A percentile compares a stretch with the other conserved stretches of the same genome.
Evolutionary conservation across 345 rosid species (phyloP).

Genomic region (Pistacia vera): DNA sequence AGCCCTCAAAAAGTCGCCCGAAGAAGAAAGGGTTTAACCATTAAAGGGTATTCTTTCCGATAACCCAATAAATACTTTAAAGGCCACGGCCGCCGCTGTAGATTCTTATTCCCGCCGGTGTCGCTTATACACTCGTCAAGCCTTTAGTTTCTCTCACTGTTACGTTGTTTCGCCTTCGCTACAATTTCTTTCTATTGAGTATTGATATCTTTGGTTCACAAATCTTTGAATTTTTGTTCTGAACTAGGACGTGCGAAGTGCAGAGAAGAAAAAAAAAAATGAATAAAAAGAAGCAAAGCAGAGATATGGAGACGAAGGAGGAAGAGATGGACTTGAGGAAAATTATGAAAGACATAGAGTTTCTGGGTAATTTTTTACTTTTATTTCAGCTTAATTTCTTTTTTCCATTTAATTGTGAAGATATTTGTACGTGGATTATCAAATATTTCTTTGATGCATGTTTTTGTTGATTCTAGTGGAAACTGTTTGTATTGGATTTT

Average conservation of each 20-base stretch:
- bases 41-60: too few relatives aligned
- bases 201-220: neutral
- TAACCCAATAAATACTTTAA: too few relatives aligned
- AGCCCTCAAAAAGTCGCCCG: too few relatives aligned
- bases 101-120: too few relatives aligned
- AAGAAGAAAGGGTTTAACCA: too few relatives aligned
- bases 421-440: neutral
- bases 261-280: neutral
- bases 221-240: neutral
- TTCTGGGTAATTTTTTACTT: slow-evolving; percentile 31
- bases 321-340: slow-evolving; percentile 32
- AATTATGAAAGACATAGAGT: slow-evolving; percentile 52
- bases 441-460: too few relatives aligned
- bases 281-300: slow-evolving; percentile 33
- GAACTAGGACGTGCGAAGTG: neutral
- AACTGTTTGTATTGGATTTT: neutral
- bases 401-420: neutral
- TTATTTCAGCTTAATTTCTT: neutral
- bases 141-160: too few relatives aligned
- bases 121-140: too few relatives aligned
- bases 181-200: too few relatives aligned
- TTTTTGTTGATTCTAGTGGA: neutral
- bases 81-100: too few relatives aligned
- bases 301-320: slow-evolving; percentile 27
- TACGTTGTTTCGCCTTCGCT: too few relatives aligned